Base-by-base conservation (phyloP, 495 filamentous ascomycete genomes). In the Thermothielavioides terrestris region DNA sequence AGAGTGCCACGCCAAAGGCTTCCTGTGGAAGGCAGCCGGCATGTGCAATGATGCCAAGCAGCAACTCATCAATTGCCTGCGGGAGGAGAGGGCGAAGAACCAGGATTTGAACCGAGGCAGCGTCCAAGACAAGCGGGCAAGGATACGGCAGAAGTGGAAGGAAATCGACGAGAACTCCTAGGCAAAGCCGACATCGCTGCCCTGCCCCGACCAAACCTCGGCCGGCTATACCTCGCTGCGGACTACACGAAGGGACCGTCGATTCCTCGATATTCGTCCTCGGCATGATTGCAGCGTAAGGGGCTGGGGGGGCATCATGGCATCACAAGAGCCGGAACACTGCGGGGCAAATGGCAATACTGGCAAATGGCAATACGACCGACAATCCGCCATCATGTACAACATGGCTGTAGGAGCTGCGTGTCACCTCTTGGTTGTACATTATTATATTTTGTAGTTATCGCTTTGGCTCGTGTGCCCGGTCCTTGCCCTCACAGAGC, bases 1-100 rank as follows among this genome's bases (percentile, higher is more conserved):
- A 46, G 89, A 95, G 74, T 98, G 92, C 71, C 92, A 98, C 65
- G 89, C 88, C 11, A 77, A 78, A 34, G 91, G 91, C 23, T 97
- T 97, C 72, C 62, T 97, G 8, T 86, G 82, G 76, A 95, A 92
- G 65, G 78, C 84, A 2, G 68, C 86, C 35, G 92, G 92, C 36
- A 88, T 83, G 75, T 98, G 92, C 81, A 97, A 86, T 61, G 77
- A 82, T 27, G 79, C 82, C 41, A 98, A 98, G 67, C 68, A 74
- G 23, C 70, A 87, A 21, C 84, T 98, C 44, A 89, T 84, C 65
- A 72, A 78, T 54, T 98, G 92, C 66, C 76, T 98, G 21, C 76
- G 84, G 37, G 81, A 74, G 6, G 87, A 95, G 66, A 77, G 92
- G 51, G 65, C 80, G 5, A 83, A 89, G 64, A 81, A 81, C 21